Evolutionary conservation across 2,329 filamentous ascomycete genomes (phyloP).

Genomic region (Ascosphaera apis): DNA sequence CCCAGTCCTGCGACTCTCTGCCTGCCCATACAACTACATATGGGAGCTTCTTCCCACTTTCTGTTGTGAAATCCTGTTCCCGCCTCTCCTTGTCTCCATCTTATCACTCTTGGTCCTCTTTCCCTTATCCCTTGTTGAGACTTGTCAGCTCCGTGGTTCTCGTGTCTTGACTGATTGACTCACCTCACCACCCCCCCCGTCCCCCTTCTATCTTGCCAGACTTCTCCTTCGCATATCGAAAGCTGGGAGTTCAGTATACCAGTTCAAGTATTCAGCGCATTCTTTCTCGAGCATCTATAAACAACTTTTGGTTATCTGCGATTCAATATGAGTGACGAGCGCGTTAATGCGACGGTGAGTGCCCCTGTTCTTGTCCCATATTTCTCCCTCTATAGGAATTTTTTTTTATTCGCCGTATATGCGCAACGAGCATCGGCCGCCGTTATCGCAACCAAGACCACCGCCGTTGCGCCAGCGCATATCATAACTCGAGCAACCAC

Average conservation of each 20-base stretch:
- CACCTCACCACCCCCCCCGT: not conserved
- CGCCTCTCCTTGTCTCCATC: not conserved
- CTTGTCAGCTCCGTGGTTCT: not conserved
- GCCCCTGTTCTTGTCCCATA: too few species aligned
- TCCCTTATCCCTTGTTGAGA: too few species aligned
- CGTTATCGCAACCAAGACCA: not conserved
- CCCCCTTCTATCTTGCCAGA: not conserved
- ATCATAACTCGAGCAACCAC: not conserved
- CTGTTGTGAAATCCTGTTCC: not conserved
- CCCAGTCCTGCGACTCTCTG: too few species aligned
- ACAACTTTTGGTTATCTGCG: not conserved
- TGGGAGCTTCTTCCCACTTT: not conserved
- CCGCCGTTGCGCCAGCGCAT: not conserved
- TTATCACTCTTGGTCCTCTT: too few species aligned
- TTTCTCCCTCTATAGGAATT: too few species aligned
- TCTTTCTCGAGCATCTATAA: not conserved
- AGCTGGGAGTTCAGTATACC: too few species aligned
- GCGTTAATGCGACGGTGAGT: not conserved
- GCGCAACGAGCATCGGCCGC: too few species aligned
- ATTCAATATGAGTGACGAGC: not conserved
- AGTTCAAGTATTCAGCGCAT: too few species aligned
- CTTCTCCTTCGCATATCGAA: too few species aligned
- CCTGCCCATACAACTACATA: too few species aligned
- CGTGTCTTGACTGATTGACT: not conserved
- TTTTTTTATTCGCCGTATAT: too few species aligned